Evolutionary conservation across 768 basidiomycete genomes (phyloP).

Genomic region (Boletus reticuloceps): DNA sequence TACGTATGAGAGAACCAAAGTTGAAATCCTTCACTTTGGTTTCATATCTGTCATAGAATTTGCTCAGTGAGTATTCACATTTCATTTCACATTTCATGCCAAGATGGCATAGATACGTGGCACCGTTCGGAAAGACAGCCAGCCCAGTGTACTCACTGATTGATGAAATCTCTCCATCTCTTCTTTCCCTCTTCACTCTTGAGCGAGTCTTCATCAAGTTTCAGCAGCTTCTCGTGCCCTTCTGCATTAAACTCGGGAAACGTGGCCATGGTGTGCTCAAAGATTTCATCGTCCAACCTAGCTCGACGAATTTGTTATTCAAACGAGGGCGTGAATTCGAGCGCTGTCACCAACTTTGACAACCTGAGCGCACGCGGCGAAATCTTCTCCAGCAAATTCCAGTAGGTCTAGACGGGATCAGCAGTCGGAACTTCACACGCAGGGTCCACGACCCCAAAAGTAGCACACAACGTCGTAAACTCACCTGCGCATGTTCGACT

Average conservation of each 20-base stretch:
- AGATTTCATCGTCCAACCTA: slow-evolving; percentile 91
- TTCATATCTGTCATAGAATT: slow-evolving; percentile 61
- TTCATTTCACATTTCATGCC: background rate
- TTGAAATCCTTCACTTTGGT: slow-evolving; percentile 91
- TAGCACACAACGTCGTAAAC: slow-evolving; percentile 17
- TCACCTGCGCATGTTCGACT: slow-evolving; percentile 92
- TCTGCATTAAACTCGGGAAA: slow-evolving; percentile 78
- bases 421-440: slow-evolving; percentile 5
- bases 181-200: slow-evolving; percentile 87
- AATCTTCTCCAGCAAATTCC: slow-evolving; percentile 86
- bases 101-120: background rate
- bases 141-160: slow-evolving; percentile 43
- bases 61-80: slow-evolving; percentile 9
- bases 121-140: background rate
- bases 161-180: slow-evolving; percentile 87
- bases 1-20: slow-evolving; percentile 93
- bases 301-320: slow-evolving; percentile 18
- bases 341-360: slow-evolving; percentile 60
- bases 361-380: slow-evolving; percentile 72
- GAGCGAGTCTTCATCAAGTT: slow-evolving; percentile 89
- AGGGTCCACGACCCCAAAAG: background rate
- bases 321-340: background rate
- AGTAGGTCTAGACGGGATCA: slow-evolving; percentile 69
- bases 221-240: slow-evolving; percentile 44
- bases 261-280: slow-evolving; percentile 61